Percentiles rank a stretch among this genome's conserved stretches.
Conservation (phyloP, 768 basidiomycete species). For the Boletus patriciae region DNA sequence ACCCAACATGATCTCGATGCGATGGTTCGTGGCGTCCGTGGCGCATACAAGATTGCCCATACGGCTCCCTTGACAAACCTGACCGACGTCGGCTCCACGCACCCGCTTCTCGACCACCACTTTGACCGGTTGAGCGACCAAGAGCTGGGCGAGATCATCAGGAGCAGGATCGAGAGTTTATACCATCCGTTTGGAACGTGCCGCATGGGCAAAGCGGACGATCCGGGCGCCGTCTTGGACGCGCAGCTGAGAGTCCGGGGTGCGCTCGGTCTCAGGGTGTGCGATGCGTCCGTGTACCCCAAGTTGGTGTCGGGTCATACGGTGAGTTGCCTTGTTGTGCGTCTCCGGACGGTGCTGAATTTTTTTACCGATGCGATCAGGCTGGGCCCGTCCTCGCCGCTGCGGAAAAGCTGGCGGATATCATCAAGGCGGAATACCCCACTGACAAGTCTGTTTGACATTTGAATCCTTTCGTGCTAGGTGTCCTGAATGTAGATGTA, state of each 20-base stretch:
- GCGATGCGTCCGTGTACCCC: slow-evolving; percentile 48
- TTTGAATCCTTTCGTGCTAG: too few species aligned
- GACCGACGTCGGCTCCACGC: slow-evolving; percentile 32
- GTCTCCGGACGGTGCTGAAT: neutral
- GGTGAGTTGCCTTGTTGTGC: slow-evolving; percentile 27
- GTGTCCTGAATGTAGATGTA: too few species aligned
- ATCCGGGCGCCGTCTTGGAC: slow-evolving; percentile 44
- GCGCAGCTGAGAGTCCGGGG: slow-evolving; percentile 45
- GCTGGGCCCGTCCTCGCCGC: slow-evolving; percentile 32
- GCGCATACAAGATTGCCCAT: slow-evolving; percentile 38
- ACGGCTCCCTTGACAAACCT: slow-evolving; percentile 40
- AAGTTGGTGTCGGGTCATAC: slow-evolving; percentile 46
- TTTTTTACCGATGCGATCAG: slow-evolving; percentile 10
- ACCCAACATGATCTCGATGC: slow-evolving; percentile 41
- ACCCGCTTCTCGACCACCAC: slow-evolving; percentile 39
- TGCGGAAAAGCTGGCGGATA: slow-evolving; percentile 38
- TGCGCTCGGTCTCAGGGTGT: slow-evolving; percentile 42
- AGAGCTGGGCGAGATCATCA: slow-evolving; percentile 37
- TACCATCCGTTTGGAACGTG: slow-evolving; percentile 46
- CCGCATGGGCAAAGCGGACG: slow-evolving; percentile 39
- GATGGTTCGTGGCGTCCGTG: slow-evolving; percentile 42
- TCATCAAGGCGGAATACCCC: slow-evolving; percentile 29
- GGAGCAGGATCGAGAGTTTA: slow-evolving; percentile 38
- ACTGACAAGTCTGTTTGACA: neutral
- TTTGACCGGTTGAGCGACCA: slow-evolving; percentile 34